Evolutionary conservation across 2,329 filamentous ascomycete genomes (phyloP), one percentile per base, ranked within the genome.

Genomic region (Sclerotinia subarctica): DNA sequence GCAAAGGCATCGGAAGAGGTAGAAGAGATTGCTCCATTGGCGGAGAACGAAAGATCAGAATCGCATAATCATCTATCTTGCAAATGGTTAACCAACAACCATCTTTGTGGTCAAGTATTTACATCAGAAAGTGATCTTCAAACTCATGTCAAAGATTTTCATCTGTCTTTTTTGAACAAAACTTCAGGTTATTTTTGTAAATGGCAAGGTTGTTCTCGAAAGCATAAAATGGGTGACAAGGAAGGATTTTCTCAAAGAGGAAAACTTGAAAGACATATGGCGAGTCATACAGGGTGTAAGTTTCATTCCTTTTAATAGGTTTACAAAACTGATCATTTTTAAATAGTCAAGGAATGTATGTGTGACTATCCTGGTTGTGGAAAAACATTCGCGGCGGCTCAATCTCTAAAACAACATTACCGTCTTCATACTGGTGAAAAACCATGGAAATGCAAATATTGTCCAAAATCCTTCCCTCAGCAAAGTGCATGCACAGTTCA

Each of bases 401-500:
- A 91, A 76, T 86, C 89, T 0, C 81, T 91, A 8, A 84, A 86
- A 53, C 88, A 90, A 75, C 89, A 92, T 72, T 82, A 86, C 75
- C 84, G 88, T 24, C 89, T 85, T 2, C 89, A 92, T 73, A 88
- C 87, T 0, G 86, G 87, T 51, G 84, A 86, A 69, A 88, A 86
- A 70, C 88, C 88, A 35, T 88, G 86, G 78, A 78, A 82, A 52
- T 91, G 89, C 64, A 70, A 70, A 56, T 73, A 74, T 47, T 89
- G 87, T 71, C 78, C 76, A 29, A 87, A 87, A 74, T 80, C 81
- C 0, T 91, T 91, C 74, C 87, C 88, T 64, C 88, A 90, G 70
- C 88, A 90, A 71, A 89, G 86, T 70, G 88, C 88, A 29, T 79
- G 89, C 29, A 90, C 87, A n/a, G 89, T 89, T 81, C 89, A 91